Evolutionary conservation across 2,329 filamentous ascomycete species (phyloP), one percentile per base, ranked within the genome.

Genomic region (Aspergillus awamori): DNA sequence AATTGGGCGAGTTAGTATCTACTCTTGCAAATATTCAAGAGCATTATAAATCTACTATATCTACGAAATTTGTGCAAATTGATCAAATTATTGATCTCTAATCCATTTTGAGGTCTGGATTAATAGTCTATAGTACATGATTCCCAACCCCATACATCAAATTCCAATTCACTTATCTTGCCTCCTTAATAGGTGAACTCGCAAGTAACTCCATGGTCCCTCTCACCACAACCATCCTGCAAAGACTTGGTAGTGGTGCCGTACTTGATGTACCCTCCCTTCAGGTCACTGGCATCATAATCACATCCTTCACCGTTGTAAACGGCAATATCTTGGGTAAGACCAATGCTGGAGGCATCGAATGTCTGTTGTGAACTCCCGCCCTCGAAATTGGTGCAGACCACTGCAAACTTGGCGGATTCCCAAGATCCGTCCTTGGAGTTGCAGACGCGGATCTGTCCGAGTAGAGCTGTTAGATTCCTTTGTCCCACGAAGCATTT

Each of bases 221-320:
- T n/a, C 10, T 17, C 24, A 7, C 51, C 51, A 53, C 51, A 53
- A 17, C 36, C 51, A 36, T 28, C 20, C 28, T 53, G 20, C 33
- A 53, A 13, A 5, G 33, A 36, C 51, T 53, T 53, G 10, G 15
- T 36, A 10, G 51, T 53, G 17, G n/a, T 38, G 33, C 36, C 51
- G 17, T 38, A 53, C 28, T 24, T 38, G 51, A 53, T 53, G 17
- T 38, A 53, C 17, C 51, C 51, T 6, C 51, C 30, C 51, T 53
- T 13, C 28, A 53, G 49, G 15, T 52, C 28, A 8, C 28, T 22
- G 49, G 49, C 26, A n/a, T 11, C 8, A 28, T 8, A 13, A 52
- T 52, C 49, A 22, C 49, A 52, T 11, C 49, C 49, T 22, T 52
- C 49, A 13, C 49, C 49, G 15, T 22, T 52, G 28, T 52, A 52